Conservation (phyloP, 371 early-diverging fungal species). For the Mortierella sp. region DNA sequence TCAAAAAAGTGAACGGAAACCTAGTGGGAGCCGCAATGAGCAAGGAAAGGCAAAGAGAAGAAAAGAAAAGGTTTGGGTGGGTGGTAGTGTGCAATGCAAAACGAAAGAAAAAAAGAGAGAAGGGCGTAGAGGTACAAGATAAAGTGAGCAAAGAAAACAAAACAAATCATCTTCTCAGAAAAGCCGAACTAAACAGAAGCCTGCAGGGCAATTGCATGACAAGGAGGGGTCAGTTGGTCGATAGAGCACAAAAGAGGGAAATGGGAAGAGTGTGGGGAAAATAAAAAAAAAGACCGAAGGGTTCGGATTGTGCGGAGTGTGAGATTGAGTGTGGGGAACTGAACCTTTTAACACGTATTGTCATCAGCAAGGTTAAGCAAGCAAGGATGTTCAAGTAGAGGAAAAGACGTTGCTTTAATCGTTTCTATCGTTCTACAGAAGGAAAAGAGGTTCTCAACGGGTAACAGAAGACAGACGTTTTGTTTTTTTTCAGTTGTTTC, state of each 20-base stretch:
- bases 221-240: not conserved
- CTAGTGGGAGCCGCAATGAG: not conserved
- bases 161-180: not conserved
- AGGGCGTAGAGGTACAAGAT: not conserved
- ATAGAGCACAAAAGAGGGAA: not conserved
- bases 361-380: not conserved
- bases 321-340: not conserved
- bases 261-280: slow-evolving; percentile 3
- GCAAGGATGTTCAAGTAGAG: not conserved
- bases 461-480: not conserved
- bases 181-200: not conserved
- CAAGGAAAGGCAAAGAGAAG: not conserved
- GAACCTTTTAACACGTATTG: not conserved
- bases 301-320: slow-evolving; percentile 7
- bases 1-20: slow-evolving; percentile 15
- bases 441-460: not conserved
- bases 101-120: not conserved
- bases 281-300: slow-evolving; percentile 4
- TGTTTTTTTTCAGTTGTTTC: slow-evolving; percentile 11
- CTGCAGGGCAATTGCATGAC: not conserved
- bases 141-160: not conserved
- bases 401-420: slow-evolving; percentile 5
- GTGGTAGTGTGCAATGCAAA: not conserved
- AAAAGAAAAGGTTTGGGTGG: not conserved
- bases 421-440: slow-evolving; percentile 13